Evolutionary conservation across 2,329 filamentous ascomycete species (phyloP), one percentile per base, ranked within the genome.

Genomic region (Saccharata proteae): DNA sequence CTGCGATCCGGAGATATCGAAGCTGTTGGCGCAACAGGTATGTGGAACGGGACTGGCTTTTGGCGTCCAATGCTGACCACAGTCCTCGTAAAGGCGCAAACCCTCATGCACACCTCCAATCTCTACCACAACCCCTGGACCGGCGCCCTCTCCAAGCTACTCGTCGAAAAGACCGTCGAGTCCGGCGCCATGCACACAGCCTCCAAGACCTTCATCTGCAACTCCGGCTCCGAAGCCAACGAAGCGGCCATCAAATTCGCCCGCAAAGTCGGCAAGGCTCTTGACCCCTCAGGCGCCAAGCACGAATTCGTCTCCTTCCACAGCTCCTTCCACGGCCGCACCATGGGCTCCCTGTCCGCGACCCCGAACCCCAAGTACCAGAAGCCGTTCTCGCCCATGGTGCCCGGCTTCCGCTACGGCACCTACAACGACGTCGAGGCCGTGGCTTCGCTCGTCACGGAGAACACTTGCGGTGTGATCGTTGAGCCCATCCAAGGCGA

Each of bases 351-450:
- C 36, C 63, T 98, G 26, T 93, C 83, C n/a, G 90, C 90, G 8
- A 98, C 90, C 4, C 90, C 86, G 28, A 98, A 96, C 61, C 83
- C 85, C 12, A 98, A 98, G 58, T 98, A 98, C 60, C 90, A 98
- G 61, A 74, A 78, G 44, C 90, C 90, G 0, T 98, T 98, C 52
- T 68, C 82, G 10, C 90, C 90, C 21, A 94, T 98, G 86, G 64
- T 98, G 1, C 88, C 90, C 0, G 90, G 90, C 2, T 96, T 93
- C 64, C 75, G 65, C 50, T 84, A 90, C 49, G 88, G 84, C 31
- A 77, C 64, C 6, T 92, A 77, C 64, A 96, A 98, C 51, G 79
- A 96, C 49, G 61, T 88, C 9, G 68, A 63, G 2, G 76, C 65
- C 11, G 71, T 98, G 32, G 61, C 77, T 12, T 68, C 69, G 1